Evolutionary conservation across 495 filamentous ascomycete genomes (phyloP).

Genomic region (Letharia columbiana): DNA sequence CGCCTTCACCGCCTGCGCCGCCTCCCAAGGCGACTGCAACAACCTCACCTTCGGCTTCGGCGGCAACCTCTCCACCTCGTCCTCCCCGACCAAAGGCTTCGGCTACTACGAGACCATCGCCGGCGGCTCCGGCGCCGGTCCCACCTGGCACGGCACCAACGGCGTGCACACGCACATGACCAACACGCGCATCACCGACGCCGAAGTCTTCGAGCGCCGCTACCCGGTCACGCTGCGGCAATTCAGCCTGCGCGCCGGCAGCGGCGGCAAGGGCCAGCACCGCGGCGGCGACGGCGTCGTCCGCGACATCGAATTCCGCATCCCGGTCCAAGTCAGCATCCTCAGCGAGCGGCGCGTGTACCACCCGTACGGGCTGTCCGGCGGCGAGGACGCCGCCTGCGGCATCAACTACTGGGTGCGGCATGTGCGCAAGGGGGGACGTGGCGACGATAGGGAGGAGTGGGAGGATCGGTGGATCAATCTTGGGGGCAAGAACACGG

Average conservation of each 20-base stretch:
- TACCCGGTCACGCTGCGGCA: conserved; percentile 83
- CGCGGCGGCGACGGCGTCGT: conserved; percentile 84
- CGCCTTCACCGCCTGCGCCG: conserved; percentile 84
- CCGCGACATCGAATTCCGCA: conserved; percentile 88
- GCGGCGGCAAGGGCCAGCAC: conserved; percentile 65
- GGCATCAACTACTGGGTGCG: conserved; percentile 86
- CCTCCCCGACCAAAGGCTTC: conserved; percentile 78
- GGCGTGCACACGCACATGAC: conserved; percentile 98
- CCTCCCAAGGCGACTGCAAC: conserved; percentile 87
- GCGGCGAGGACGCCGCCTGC: conserved; percentile 71
- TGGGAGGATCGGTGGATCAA: conserved; percentile 65
- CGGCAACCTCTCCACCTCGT: conserved; percentile 24
- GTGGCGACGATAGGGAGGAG: conserved; percentile 31
- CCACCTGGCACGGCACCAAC: conserved; percentile 77
- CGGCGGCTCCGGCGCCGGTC: conserved; percentile 81
- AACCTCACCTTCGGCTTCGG: conserved; percentile 54
- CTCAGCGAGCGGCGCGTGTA: conserved; percentile 81
- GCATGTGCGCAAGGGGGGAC: conserved; percentile 41
- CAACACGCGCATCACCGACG: conserved; percentile 96
- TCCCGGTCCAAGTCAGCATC: conserved; percentile 81
- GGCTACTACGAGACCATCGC: conserved; percentile 89
- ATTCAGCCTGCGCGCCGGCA: conserved; percentile 67
- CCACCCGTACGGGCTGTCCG: conserved; percentile 78
- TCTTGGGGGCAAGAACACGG: conserved; percentile 89
- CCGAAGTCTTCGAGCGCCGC: conserved; percentile 88